Percentiles rank a stretch among this genome's conserved stretches.
Conservation (phyloP, 164 flowering plant species). For the Malania oleifera region DNA sequence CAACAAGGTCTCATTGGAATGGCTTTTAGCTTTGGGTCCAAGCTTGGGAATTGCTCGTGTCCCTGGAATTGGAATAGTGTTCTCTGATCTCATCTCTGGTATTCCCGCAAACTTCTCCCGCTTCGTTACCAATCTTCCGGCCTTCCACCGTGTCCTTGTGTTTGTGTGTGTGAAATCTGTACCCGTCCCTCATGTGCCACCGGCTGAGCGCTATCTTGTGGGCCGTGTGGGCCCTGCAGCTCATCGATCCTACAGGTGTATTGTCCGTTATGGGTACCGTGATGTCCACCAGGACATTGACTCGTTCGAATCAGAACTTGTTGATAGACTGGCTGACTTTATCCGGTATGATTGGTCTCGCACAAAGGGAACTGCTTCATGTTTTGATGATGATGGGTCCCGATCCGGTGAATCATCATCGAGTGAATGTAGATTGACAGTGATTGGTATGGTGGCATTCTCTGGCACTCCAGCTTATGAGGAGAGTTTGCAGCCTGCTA, state of each 20-base stretch:
- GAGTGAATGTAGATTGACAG: slow-evolving; percentile 50
- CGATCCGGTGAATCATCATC: slow-evolving; percentile 29
- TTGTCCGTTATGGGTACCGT: slow-evolving; percentile 85
- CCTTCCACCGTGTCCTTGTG: slow-evolving; percentile 77
- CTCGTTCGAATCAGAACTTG: slow-evolving; percentile 76
- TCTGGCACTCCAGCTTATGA: slow-evolving; percentile 37
- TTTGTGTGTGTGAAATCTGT: slow-evolving; percentile 83
- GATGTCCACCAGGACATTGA: slow-evolving; percentile 87
- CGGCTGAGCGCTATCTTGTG: slow-evolving; percentile 71
- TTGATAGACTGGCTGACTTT: slow-evolving; percentile 55
- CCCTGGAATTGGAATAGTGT: slow-evolving; percentile 84
- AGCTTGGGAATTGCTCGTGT: slow-evolving; percentile 85
- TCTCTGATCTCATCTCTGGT: slow-evolving; percentile 79
- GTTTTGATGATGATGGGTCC: slow-evolving; percentile 28
- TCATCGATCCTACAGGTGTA: slow-evolving; percentile 85
- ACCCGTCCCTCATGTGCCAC: slow-evolving; percentile 75
- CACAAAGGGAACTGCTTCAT: slow-evolving; percentile 11
- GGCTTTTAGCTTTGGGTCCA: slow-evolving; percentile 89
- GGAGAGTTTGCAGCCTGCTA: slow-evolving; percentile 48
- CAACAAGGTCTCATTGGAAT: slow-evolving; percentile 91
- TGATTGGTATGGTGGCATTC: slow-evolving; percentile 54
- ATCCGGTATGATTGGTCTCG: slow-evolving; percentile 51
- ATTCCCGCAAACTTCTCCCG: slow-evolving; percentile 92
- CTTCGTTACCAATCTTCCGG: slow-evolving; percentile 92
- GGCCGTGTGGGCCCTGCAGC: slow-evolving; percentile 84